Base-by-base conservation (phyloP, 768 basidiomycete genomes). In the Lactifluus hygrophoroides region DNA sequence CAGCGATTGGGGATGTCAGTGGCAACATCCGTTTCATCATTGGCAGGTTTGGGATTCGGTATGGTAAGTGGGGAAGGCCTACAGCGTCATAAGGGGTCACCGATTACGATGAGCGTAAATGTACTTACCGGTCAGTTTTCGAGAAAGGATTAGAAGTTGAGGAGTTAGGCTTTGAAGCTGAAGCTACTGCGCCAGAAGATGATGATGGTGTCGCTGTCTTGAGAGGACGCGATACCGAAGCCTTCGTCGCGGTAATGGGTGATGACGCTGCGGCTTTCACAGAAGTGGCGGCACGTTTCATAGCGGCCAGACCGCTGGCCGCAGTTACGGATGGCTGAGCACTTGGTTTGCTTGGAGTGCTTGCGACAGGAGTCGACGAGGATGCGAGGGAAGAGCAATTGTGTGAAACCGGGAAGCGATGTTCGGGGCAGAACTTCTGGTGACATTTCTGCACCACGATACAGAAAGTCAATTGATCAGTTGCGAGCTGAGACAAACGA, bases 371-470 rank as follows among this genome's bases (percentile, higher is more conserved):
- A 5, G 68, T 57, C 16, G 58, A 19, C 1, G 61, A 19, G 62
- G 67, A 38, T 46, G 60, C 37, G 51, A 64, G 58, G 30, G 68
- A 66, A 25, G 69, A 27, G 65, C 90, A 90, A 52, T 58, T 75
- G 61, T 94, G 90, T 63, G 88, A 84, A 42, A 74, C 74, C 9
- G 89, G 85, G 70, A 90, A 90, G 44, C 91, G 86, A 67, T 94
- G 90, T 27, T 80, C 72, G 0, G 87, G 78, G 67, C 90, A 94
- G 67, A 83, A 93, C 62, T 85, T 83, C 60, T 80, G 72, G 44
- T 71, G 76, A 70, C 90, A 93, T 69, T 77, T 78, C 90, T 93
- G 57, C 0, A 55, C 42, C 1, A 19, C 43, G 14, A 51, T n/a
- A 34, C 23, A 27, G 35, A 44, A 19, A 17, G 34, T 37, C 45